Evolutionary conservation across 2,329 filamentous ascomycete species (phyloP).

Genomic region (Fusarium guadeloupense): DNA sequence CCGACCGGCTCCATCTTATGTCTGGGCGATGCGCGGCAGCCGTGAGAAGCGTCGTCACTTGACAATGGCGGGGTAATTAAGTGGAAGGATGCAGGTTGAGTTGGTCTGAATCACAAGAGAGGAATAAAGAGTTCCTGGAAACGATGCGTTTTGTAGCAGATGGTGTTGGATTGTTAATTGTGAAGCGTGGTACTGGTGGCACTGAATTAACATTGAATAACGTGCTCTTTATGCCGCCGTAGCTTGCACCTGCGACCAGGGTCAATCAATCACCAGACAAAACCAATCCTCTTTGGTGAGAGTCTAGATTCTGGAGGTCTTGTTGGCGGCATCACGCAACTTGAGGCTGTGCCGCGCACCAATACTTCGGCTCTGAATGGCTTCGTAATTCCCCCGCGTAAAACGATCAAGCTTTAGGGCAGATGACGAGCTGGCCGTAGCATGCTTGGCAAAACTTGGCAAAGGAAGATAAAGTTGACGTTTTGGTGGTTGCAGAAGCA

Average conservation of each 20-base stretch:
- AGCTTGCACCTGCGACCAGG: slow-evolving; percentile 18
- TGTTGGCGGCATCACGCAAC: slow-evolving; percentile 5
- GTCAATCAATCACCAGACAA: slow-evolving; percentile 3
- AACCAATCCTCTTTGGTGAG: not conserved
- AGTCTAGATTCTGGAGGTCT: not conserved
- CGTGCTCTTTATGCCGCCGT: slow-evolving; percentile 1
- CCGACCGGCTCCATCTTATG: slow-evolving; percentile 40
- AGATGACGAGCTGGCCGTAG: slow-evolving; percentile 23
- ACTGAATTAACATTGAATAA: slow-evolving; percentile 5
- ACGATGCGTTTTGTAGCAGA: not conserved
- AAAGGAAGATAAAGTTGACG: not conserved
- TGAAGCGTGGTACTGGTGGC: slow-evolving; percentile 3
- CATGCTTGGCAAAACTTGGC: slow-evolving; percentile 29
- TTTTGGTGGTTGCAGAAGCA: not conserved
- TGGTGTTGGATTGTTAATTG: not conserved
- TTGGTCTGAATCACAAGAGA: not conserved
- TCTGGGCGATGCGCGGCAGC: not conserved
- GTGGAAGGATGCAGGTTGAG: not conserved
- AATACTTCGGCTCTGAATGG: not conserved
- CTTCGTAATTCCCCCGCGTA: not conserved
- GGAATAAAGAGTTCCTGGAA: not conserved
- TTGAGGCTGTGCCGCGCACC: slow-evolving; percentile 1
- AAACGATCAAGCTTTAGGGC: slow-evolving; percentile 27
- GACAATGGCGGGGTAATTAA: not conserved
- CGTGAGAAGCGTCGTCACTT: slow-evolving; percentile 8